phyloP scores from a whole-genome alignment of 1,139 yeast species.

The Debaryomyces coudertii region DNA sequence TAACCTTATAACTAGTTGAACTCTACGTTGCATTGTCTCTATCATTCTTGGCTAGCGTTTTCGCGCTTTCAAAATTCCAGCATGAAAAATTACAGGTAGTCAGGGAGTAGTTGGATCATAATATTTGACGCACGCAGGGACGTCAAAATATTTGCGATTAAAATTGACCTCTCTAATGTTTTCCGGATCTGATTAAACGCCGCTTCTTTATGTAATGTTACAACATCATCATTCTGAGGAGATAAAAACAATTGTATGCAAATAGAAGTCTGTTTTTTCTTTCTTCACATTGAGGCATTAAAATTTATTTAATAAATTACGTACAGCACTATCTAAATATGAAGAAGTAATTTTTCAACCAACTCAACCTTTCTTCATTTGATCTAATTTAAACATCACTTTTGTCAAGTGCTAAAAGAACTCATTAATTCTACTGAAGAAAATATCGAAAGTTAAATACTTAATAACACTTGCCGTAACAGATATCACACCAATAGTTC shows the following conservation, averaged over 20 bases:
- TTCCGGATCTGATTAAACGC: slow-evolving; percentile 30
- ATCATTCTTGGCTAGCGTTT: slow-evolving; percentile 45
- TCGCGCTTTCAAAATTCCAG: slow-evolving; percentile 51
- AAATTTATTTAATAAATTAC: slow-evolving; percentile 36
- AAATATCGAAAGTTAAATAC: slow-evolving; percentile 43
- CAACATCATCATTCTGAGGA: slow-evolving; percentile 52
- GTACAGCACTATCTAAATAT: slow-evolving; percentile 43
- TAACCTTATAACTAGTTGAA: slow-evolving; percentile 35
- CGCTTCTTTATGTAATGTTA: slow-evolving; percentile 34
- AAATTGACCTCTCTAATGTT: slow-evolving; percentile 27
- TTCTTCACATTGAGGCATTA: slow-evolving; percentile 45
- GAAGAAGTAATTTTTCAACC: slow-evolving; percentile 51
- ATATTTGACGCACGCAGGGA: slow-evolving; percentile 52
- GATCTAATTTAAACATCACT: slow-evolving; percentile 46
- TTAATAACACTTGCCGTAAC: slow-evolving; percentile 48
- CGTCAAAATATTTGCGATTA: slow-evolving; percentile 42
- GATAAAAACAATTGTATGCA: slow-evolving; percentile 40
- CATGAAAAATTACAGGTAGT: slow-evolving; percentile 49
- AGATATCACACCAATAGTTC: slow-evolving; percentile 47
- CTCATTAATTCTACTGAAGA: slow-evolving; percentile 48
- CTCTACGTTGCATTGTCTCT: no score
- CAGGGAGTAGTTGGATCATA: slow-evolving; percentile 47
- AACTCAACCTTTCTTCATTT: slow-evolving; percentile 46
- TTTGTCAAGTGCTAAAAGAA: slow-evolving; percentile 49
- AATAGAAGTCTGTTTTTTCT: slow-evolving; percentile 45